phyloP scores from a whole-genome alignment of 768 basidiomycete species.

The Omphalotus guepiniiformis region DNA sequence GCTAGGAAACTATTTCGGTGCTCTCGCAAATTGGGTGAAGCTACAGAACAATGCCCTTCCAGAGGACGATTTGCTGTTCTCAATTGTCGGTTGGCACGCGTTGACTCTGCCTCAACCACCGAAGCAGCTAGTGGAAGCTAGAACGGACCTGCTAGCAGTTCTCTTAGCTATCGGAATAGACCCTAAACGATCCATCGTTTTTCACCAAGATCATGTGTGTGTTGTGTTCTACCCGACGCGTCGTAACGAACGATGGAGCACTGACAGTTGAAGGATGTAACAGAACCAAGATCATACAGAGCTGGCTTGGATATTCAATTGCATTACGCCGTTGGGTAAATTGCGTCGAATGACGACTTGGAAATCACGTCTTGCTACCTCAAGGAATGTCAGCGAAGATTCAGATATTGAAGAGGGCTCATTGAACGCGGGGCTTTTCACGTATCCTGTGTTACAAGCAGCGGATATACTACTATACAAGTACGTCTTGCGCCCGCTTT shows the following conservation, averaged over 20 bases:
- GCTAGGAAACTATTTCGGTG: conserved; percentile 94
- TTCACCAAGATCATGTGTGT: conserved; percentile 86
- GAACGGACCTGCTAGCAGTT: conserved; percentile 75
- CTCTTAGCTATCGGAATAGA: conserved; percentile 85
- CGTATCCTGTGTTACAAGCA: conserved; percentile 91
- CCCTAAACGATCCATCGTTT: conserved; percentile 67
- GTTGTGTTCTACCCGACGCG: not conserved
- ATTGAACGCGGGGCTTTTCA: conserved; percentile 82
- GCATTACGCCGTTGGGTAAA: conserved; percentile 77
- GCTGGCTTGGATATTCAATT: conserved; percentile 86
- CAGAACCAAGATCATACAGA: conserved; percentile 85
- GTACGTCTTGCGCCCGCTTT: conserved; percentile 33
- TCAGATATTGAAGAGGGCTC: conserved; percentile 78
- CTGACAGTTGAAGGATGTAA: not conserved
- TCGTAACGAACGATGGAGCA: too few relatives aligned
- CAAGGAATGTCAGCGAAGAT: conserved; percentile 69
- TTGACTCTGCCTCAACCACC: conserved; percentile 91
- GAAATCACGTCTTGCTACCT: conserved; percentile 79
- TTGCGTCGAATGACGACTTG: conserved; percentile 92
- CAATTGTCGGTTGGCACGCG: conserved; percentile 93
- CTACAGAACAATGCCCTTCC: conserved; percentile 60
- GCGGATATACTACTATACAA: conserved; percentile 88
- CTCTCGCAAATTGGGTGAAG: conserved; percentile 83
- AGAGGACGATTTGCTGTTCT: conserved; percentile 69
- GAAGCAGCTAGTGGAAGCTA: conserved; percentile 48